phyloP scores from a whole-genome alignment of 1,284 basidiomycete genomes.

The Heterobasidion irregulare region DNA sequence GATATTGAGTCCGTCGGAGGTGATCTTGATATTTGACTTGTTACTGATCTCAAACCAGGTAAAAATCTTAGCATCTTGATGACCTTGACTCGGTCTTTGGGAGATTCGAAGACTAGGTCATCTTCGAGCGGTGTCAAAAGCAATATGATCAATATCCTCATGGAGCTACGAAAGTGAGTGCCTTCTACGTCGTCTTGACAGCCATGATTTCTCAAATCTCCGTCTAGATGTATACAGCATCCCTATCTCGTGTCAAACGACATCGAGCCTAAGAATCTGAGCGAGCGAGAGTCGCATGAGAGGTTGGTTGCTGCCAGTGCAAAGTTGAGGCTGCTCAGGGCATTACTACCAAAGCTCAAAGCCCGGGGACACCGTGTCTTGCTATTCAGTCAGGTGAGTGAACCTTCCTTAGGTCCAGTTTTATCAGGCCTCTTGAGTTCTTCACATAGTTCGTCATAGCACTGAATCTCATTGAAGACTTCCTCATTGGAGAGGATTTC shows the following conservation, averaged over 20 bases:
- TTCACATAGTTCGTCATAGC: constrained; percentile 85
- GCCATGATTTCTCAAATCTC: constrained; percentile 6
- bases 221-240: constrained; percentile 71
- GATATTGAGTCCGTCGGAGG: constrained; percentile 51
- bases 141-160: constrained; percentile 73
- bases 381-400: constrained; percentile 88
- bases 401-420: background rate
- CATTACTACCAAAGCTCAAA: constrained; percentile 82
- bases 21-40: background rate
- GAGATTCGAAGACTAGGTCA: constrained; percentile 18
- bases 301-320: constrained; percentile 81
- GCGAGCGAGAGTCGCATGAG: constrained; percentile 59
- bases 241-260: constrained; percentile 82
- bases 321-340: constrained; percentile 81
- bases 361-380: constrained; percentile 90
- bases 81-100: constrained; percentile 38
- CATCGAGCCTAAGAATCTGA: constrained; percentile 70
- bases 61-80: constrained; percentile 62
- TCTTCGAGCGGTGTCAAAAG: constrained; percentile 28
- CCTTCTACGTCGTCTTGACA: constrained; percentile 1
- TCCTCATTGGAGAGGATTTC: constrained; percentile 82
- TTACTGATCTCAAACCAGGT: constrained; percentile 28
- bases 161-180: constrained; percentile 78
- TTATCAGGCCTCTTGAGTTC: background rate
- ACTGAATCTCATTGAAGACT: constrained; percentile 89